Percentiles rank a stretch among this genome's conserved stretches.
These are phyloP conservation scores for Trichosporon inkin DNA, from an alignment of 1,284 basidiomycete genomes.

Conservation along the genomic window DNA sequence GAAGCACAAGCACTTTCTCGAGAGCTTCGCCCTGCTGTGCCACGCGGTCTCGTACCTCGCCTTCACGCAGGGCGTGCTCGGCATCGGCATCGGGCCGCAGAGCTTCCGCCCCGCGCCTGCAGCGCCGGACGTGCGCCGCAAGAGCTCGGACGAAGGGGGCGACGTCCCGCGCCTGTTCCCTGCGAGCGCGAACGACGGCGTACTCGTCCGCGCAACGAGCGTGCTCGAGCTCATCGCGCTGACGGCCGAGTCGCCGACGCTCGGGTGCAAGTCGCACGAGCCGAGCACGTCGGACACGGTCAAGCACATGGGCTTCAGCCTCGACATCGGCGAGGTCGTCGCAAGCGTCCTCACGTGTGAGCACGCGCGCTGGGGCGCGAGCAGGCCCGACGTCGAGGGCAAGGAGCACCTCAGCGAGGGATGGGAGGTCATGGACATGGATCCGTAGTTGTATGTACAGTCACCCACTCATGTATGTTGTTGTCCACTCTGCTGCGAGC, in stretches of 20 bases:
- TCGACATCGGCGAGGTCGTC: constrained; percentile 43
- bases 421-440: constrained; percentile 39
- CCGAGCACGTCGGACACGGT: constrained; percentile 30
- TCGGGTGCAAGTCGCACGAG: constrained; percentile 38
- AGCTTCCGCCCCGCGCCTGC: constrained; percentile 3
- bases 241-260: constrained; percentile 26
- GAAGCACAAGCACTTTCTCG: constrained; percentile 39
- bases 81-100: constrained; percentile 30
- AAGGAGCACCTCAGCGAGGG: constrained; percentile 33
- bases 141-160: constrained; percentile 18
- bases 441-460: constrained; percentile 11
- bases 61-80: constrained; percentile 41
- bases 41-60: constrained; percentile 45
- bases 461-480: constrained; percentile 3
- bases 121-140: not conserved
- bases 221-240: constrained; percentile 34
- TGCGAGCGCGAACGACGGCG: constrained; percentile 7
- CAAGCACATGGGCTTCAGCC: constrained; percentile 36
- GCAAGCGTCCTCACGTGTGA: constrained; percentile 30
- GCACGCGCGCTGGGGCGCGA: constrained; percentile 24
- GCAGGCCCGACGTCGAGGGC: constrained; percentile 5
- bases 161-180: constrained; percentile 17
- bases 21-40: constrained; percentile 37
- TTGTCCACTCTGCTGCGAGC: not conserved
- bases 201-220: constrained; percentile 29